A percentile compares a stretch with the other conserved stretches of the same genome.
These are phyloP conservation scores for Lasiodiplodia sp. DNA, from an alignment of 2,329 filamentous ascomycete species.

Conservation along the genomic window DNA sequence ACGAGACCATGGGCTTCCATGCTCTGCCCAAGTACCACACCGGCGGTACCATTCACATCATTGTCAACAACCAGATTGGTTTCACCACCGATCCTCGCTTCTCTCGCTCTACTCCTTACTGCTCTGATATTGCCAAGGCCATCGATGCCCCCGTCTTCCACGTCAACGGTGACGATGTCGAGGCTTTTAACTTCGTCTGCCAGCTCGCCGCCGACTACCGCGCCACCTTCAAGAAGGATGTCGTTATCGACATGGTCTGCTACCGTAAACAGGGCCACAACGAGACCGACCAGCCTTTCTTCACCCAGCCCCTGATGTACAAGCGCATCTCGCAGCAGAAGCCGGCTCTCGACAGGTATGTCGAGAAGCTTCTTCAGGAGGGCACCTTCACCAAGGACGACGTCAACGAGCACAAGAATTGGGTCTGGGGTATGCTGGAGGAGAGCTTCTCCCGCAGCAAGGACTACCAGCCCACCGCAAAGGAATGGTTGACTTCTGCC, in stretches of 20 bases:
- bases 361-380: conserved; percentile 87
- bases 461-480: conserved; percentile 94
- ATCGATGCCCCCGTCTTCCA: conserved; percentile 99
- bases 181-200: conserved; percentile 98
- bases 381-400: conserved; percentile 97
- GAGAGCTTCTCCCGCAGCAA: conserved; percentile 97
- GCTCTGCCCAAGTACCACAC: conserved; percentile 95
- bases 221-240: conserved; percentile 97
- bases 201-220: conserved; percentile 98
- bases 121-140: conserved; percentile 98
- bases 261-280: conserved; percentile 99
- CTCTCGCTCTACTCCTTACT: conserved; percentile 96
- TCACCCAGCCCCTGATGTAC: conserved; percentile 99
- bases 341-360: conserved; percentile 87
- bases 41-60: conserved; percentile 93
- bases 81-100: conserved; percentile 99
- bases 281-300: conserved; percentile 98
- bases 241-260: conserved; percentile 97
- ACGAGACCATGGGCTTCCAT: conserved; percentile 98
- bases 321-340: conserved; percentile 90
- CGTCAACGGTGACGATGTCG: conserved; percentile 97
- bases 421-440: conserved; percentile 99
- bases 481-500: conserved; percentile 97
- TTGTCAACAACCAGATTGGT: conserved; percentile 99
- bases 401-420: conserved; percentile 98